Evolutionary conservation across 148 eudicot genomes (phyloP).

Genomic region (Persicaria tinctoria): DNA sequence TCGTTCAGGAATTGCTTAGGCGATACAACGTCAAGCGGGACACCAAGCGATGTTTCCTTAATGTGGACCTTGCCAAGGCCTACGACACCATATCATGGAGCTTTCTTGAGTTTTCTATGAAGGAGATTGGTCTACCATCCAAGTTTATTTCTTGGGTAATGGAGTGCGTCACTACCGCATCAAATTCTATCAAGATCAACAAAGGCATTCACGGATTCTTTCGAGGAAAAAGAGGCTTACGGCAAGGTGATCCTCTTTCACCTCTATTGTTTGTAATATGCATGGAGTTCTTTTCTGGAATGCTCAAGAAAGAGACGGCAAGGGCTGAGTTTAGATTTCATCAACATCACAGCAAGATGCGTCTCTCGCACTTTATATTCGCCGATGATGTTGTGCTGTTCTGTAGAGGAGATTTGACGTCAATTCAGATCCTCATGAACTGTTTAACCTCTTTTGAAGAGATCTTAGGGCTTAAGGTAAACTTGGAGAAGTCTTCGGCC

Average conservation of each 20-base stretch:
- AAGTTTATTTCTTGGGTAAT: constrained; percentile 3
- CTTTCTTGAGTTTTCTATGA: not conserved
- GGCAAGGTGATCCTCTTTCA: not conserved
- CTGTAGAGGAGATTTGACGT: not conserved
- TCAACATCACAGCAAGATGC: not conserved
- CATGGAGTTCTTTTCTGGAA: not conserved
- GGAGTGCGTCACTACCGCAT: not conserved
- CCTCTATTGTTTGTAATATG: not conserved
- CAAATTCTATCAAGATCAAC: too few species aligned
- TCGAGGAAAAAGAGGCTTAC: too few species aligned
- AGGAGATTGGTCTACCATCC: not conserved
- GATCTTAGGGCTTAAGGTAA: not conserved
- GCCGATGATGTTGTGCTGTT: not conserved
- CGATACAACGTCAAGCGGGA: not conserved
- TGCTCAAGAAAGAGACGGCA: not conserved
- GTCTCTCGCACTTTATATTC: constrained; percentile 3
- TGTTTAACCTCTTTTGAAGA: not conserved
- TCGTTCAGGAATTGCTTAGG: not conserved
- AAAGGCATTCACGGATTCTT: too few species aligned
- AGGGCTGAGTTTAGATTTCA: not conserved
- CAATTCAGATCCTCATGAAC: not conserved
- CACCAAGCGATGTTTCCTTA: not conserved
- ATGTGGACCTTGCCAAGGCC: constrained; percentile 14
- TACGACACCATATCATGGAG: constrained; percentile 12
- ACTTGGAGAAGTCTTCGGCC: not conserved